These are phyloP conservation scores for Sextonia rubra DNA, from an alignment of 164 flowering plant genomes.

Conservation along the genomic window DNA sequence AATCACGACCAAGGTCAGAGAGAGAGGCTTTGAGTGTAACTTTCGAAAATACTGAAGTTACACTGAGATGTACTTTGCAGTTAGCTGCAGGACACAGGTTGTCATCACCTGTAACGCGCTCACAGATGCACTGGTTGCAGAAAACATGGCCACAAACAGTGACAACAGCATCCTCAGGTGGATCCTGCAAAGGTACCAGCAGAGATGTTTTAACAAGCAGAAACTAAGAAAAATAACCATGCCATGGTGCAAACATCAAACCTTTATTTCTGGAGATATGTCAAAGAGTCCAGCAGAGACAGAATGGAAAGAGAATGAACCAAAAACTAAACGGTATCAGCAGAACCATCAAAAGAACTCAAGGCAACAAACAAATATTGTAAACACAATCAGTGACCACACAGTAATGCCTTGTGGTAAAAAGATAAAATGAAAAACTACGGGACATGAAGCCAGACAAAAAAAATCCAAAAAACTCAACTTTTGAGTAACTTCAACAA, in stretches of 20 bases:
- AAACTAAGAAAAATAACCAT: background rate
- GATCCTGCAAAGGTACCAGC: slow-evolving; percentile 54
- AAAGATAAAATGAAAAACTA: too few relatives aligned
- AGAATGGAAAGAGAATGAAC: background rate
- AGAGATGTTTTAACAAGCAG: background rate
- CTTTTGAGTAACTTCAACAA: too few relatives aligned
- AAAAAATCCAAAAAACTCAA: too few relatives aligned
- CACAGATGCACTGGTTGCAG: slow-evolving; percentile 88
- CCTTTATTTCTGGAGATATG: background rate
- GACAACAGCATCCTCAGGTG: slow-evolving; percentile 91
- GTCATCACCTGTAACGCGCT: slow-evolving; percentile 76
- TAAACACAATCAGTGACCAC: background rate
- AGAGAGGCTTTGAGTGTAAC: slow-evolving; percentile 52
- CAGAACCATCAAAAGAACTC: background rate
- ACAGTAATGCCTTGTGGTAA: background rate
- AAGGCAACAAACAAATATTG: background rate
- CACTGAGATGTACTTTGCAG: slow-evolving; percentile 66
- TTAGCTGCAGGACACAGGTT: slow-evolving; percentile 58
- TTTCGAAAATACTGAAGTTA: slow-evolving; percentile 64
- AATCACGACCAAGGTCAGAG: slow-evolving; percentile 27
- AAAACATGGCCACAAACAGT: slow-evolving; percentile 91
- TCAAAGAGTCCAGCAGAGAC: background rate
- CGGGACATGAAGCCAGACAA: too few relatives aligned
- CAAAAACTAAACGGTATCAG: background rate
- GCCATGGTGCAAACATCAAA: background rate